Conservation (phyloP, 331 rosid species). For the Quercus lobata region DNA sequence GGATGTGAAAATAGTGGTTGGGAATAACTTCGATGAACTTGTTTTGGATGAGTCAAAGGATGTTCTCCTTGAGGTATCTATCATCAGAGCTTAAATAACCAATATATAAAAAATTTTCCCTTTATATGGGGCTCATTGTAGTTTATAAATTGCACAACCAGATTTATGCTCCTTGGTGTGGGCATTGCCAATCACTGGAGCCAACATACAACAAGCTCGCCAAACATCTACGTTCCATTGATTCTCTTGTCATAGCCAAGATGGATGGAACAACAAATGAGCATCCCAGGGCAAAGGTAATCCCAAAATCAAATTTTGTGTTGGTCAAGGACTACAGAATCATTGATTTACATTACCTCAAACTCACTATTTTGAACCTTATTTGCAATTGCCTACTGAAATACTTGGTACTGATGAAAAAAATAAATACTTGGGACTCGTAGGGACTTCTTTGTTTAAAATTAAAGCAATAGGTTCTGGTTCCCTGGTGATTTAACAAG, state of each 20-base stretch:
- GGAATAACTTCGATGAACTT: slow-evolving; percentile 83
- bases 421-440: too few relatives aligned
- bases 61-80: slow-evolving; percentile 94
- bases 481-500: neutral
- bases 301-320: slow-evolving; percentile 15
- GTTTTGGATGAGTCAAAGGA: slow-evolving; percentile 98
- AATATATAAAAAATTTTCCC: neutral
- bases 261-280: slow-evolving; percentile 99
- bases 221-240: slow-evolving; percentile 68
- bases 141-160: slow-evolving; percentile 22
- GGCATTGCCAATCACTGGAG: slow-evolving; percentile 94
- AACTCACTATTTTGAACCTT: too few relatives aligned
- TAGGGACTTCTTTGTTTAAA: too few relatives aligned
- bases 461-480: neutral
- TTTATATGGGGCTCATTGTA: slow-evolving; percentile 12
- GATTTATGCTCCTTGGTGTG: slow-evolving; percentile 99
- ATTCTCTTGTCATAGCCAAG: slow-evolving; percentile 89
- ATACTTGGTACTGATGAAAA: too few relatives aligned
- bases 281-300: slow-evolving; percentile 98
- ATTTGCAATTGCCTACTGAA: too few relatives aligned
- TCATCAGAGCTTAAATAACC: neutral
- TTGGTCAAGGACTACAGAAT: neutral
- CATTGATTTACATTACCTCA: too few relatives aligned
- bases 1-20: slow-evolving; percentile 90
- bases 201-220: slow-evolving; percentile 93